Base-by-base conservation (phyloP, 75 land plant species). In the Pinus taeda region DNA sequence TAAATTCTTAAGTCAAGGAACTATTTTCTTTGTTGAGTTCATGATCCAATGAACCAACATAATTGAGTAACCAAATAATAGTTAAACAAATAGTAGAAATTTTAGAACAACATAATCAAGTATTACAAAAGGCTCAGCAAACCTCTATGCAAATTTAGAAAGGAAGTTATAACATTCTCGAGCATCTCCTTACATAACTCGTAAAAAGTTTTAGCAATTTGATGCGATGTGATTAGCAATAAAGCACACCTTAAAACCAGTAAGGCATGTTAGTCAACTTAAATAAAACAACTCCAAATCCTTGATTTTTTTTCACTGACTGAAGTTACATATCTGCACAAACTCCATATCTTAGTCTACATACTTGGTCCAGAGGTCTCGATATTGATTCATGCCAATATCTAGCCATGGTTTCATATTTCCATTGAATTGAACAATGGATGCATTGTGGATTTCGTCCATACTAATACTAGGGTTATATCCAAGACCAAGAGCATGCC, bases 351-450 rank as follows among this genome's bases (percentile, higher is more conserved):
- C 91, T 71, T 90, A 88, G 64, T 88, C 95, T 17, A 92, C 95
- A 67, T 90, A 90, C 80, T 84, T 92, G 20, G 90, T 83, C 95
- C 95, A 92, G 20, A 86, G 75, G 6, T 90, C 91, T 59, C 85
- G 62, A 74, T 88, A 92, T 79, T 88, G 90, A 70, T 82, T 88
- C 91, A 90, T 81, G 59, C 87, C 95, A 76, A 92, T 88, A 73
- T 92, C 93, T 20, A 92, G 93, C 95, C 95, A 92, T 13, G 94
- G 92, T 56, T 92, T 92, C 92, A 90, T 85, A 39, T 90, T 92
- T 36, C 94, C 94, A 39, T 88, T 92, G 81, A 88, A 92, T 74
- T 92, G 95, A 42, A 92, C 90, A 71, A 92, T 90, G 11, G 91
- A 93, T 64, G 95, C 95, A 76, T 88, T 90, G 26, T 63, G 74